Conservation (phyloP, 2,329 filamentous ascomycete genomes). For the Aquanectria penicillioides region DNA sequence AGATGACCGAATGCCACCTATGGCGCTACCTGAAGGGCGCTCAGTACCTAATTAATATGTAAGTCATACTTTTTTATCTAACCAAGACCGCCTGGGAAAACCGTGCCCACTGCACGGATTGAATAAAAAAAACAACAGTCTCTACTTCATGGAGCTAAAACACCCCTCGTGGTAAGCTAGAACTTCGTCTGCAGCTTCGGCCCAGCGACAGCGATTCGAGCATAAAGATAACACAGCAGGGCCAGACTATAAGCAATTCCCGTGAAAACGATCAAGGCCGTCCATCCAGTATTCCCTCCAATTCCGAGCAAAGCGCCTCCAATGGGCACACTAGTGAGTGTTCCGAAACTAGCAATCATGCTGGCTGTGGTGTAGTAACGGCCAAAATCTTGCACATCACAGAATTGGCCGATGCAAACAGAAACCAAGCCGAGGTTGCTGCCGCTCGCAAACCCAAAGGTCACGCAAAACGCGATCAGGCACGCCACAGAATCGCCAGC, state of each 20-base stretch:
- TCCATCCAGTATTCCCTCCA: background rate
- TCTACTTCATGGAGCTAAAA: too few species aligned
- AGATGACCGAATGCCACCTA: too few species aligned
- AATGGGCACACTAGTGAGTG: background rate
- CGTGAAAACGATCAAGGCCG: background rate
- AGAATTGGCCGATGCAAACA: background rate
- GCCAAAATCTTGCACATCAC: background rate
- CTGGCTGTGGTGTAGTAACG: background rate
- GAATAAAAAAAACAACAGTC: too few species aligned
- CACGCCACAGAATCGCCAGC: slow-evolving; percentile 62
- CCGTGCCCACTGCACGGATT: too few species aligned
- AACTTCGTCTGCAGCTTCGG: too few species aligned
- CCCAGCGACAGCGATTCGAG: too few species aligned
- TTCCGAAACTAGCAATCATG: background rate
- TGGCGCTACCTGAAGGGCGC: too few species aligned
- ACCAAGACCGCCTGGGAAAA: too few species aligned
- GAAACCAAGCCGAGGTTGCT: background rate
- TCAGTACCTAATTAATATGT: too few species aligned
- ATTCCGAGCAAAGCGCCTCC: background rate
- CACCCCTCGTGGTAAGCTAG: too few species aligned
- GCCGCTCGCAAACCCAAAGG: slow-evolving; percentile 76
- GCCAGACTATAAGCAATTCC: background rate
- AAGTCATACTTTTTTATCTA: too few species aligned
- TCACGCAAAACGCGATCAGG: slow-evolving; percentile 72
- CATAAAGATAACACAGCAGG: background rate